Conservation (phyloP, 2,329 filamentous ascomycete species). For the Fusarium sororula region DNA sequence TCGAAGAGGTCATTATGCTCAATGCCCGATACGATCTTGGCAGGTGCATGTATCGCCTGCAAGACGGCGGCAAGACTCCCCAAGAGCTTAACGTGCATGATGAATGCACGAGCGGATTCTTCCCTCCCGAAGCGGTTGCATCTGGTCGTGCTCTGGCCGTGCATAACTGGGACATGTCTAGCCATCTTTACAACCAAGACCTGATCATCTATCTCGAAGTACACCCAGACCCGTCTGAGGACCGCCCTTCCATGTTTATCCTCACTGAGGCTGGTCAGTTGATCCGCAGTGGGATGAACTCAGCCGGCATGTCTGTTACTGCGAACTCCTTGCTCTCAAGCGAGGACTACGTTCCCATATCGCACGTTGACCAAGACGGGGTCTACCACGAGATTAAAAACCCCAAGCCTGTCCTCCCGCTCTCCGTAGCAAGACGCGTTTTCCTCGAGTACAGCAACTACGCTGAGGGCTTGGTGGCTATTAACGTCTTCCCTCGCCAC, state of each 20-base stretch:
- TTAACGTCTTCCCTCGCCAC: neutral
- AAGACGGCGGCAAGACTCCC: neutral
- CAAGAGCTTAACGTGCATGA: fast-evolving
- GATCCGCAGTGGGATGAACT: neutral
- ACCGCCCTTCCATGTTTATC: neutral
- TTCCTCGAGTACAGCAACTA: neutral
- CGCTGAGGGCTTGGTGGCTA: fast-evolving
- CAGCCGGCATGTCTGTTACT: neutral
- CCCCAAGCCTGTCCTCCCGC: fast-evolving
- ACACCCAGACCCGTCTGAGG: neutral
- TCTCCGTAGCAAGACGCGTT: neutral
- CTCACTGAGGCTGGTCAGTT: neutral
- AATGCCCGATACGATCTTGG: neutral
- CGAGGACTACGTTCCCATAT: neutral
- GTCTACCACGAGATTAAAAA: neutral
- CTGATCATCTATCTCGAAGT: neutral
- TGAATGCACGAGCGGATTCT: neutral
- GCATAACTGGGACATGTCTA: neutral
- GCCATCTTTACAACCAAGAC: neutral
- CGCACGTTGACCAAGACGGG: neutral
- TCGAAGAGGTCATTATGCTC: neutral
- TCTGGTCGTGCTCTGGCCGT: neutral
- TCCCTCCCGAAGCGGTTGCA: neutral
- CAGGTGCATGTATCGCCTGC: neutral
- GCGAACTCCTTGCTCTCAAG: neutral